Base-by-base conservation (phyloP, 116 monocot genomes). In the Thalassia testudinum region DNA sequence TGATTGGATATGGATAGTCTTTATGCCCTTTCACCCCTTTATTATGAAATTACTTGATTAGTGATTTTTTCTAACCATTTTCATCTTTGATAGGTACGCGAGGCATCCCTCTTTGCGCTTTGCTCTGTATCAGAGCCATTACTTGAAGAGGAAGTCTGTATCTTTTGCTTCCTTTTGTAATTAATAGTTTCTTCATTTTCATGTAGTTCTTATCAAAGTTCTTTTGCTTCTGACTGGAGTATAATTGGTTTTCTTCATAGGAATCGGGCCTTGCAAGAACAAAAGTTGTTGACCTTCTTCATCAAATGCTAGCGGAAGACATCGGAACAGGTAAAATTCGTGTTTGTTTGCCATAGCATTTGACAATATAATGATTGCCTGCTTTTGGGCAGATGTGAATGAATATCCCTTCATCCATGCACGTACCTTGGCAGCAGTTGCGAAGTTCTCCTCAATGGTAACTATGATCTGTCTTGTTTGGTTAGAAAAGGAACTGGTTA, bases 391-490 rank as follows among this genome's bases (percentile, higher is more conserved):
- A 92, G 92, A 76, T 26, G 51, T 77, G 37, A 60, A 77, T 60
- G 66, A 78, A 57, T 82, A 65, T 57, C 90, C 97, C 45, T 99
- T 99, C 68, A 75, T 99, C 47, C 75, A 82, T 75, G 85, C 90
- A 27, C 90, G 97, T n/a, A 52, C 61, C 62, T 90, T 89, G 56
- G 72, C 75, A 42, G 62, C 65, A 24, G 77, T 83, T 37, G 74
- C 90, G 24, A 89, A 89, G 61, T 99, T 85, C 45, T 75, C 70
- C 55, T 68, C 78, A 38, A 42, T 89, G 85, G 97, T 97, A 72
- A 59, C 6, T 48, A 16, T 48, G 15, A 6, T 15, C 4, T 45
- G 15, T 20, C 2, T 45, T 45, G 15, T 45, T 5, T 16, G 30
- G 30, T 34, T 10, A 34, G 10, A 5, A 10, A 34, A 34, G 30